phyloP scores from a whole-genome alignment of 108 stramenopile species.

The Cyclotella cryptica region DNA sequence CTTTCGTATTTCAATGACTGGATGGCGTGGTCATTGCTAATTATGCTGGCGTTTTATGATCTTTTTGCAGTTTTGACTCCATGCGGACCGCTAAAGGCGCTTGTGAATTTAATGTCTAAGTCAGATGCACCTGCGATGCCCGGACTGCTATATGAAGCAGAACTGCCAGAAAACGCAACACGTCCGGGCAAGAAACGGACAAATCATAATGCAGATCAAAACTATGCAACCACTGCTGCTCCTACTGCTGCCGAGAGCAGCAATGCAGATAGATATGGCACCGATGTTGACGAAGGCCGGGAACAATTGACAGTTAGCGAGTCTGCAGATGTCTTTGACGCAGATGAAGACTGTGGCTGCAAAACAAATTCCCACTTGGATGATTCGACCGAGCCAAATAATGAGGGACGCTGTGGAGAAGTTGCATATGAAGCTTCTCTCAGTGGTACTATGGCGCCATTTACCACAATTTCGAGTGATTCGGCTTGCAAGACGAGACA shows the following conservation, averaged over 20 bases:
- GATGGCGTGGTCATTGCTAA: slow-evolving; percentile 95
- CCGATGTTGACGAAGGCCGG: not conserved
- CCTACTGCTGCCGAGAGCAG: not conserved
- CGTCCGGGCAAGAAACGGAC: slow-evolving; percentile 32
- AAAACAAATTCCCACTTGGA: not conserved
- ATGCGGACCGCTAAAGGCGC: slow-evolving; percentile 92
- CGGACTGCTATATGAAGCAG: slow-evolving; percentile 96
- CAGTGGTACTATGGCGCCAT: not conserved
- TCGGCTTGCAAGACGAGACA: not conserved
- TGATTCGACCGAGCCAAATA: not conserved
- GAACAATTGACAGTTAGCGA: not conserved
- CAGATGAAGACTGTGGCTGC: not conserved
- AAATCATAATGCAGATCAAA: not conserved
- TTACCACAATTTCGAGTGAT: not conserved
- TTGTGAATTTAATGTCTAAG: slow-evolving; percentile 88
- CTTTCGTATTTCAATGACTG: slow-evolving; percentile 91
- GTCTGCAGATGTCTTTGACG: no score
- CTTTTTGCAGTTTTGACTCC: slow-evolving; percentile 95
- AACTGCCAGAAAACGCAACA: slow-evolving; percentile 60
- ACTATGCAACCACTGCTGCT: not conserved
- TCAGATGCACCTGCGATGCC: slow-evolving; percentile 91
- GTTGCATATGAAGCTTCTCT: not conserved
- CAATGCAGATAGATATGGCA: not conserved
- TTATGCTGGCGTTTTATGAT: slow-evolving; percentile 96
- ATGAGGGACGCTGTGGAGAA: not conserved